Percentiles rank a stretch among this genome's conserved stretches.
Conservation (phyloP, 306 rosid genomes). For the apple (Malus domestica) region ASM211411v1 NC_041799.1:21118501-21119000, state of each 20-base stretch:
- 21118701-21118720: background rate
- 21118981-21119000: background rate
- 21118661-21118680: background rate
- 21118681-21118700: background rate
- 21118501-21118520: background rate
- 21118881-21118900: background rate
- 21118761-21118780: background rate
- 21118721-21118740: background rate
- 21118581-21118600: no score
- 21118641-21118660: background rate
- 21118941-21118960: background rate
- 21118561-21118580: no score
- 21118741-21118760: slow-evolving; percentile 1
- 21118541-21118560: no score
- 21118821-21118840: background rate
- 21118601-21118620: no score
- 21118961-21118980: background rate
- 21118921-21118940: background rate
- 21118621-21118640: no score
- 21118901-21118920: background rate
- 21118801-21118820: background rate
- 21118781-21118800: background rate
- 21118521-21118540: background rate
- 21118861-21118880: background rate
- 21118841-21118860: background rate